Evolutionary conservation across 2,329 filamentous ascomycete species (phyloP), one percentile per base, ranked within the genome.

Genomic region (Epichloe amarillans): DNA sequence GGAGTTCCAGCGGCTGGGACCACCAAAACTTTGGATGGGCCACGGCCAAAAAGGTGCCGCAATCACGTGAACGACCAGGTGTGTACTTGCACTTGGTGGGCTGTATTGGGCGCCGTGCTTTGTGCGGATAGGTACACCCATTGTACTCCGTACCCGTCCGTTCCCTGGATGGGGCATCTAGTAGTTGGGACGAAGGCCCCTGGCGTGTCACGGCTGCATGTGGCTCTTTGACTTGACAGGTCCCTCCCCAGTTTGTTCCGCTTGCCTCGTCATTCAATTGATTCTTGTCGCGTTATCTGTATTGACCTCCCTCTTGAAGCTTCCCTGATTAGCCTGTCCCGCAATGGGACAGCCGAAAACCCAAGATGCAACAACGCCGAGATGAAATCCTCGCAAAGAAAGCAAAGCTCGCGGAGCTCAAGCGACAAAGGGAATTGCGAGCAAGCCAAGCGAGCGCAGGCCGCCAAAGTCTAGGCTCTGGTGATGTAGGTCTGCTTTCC

Each of bases 371-470:
- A 71, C 84, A 90, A 76, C 85, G 90, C 61, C 86, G 88, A 73
- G 89, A 95, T 74, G 93, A 98, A 74, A 95, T 98, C 60, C 75
- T 93, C 61, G 90, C 89, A 59, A 98, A 98, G 73, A 91, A 88
- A 75, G 91, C 90, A 56, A 96, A 93, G 75, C 88, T 98, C 61
- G 90, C 88, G 47, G 93, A 97, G 76, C 79, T 98, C 57, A 96
- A 95, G 73, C 82, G 87, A 55, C 89, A 96, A 71, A 81, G 93
- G 60, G 89, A 94, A 66, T 72, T 91, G 60, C 80, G 90, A 53
- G 80, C 87, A 56, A 86, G 79, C 64, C 87, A 94, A 65, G 82
- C 86, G 60, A 80, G 76, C 53, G 78, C 77, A 55, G 81, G 74
- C 58, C 80, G 88, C 58, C 78, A 83, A 62, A 86, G 82, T 64